Percentiles rank a stretch among this genome's conserved stretches.
Conservation (phyloP, 192 early-diverging fungal species). For the Entrophospora sp. region DNA sequence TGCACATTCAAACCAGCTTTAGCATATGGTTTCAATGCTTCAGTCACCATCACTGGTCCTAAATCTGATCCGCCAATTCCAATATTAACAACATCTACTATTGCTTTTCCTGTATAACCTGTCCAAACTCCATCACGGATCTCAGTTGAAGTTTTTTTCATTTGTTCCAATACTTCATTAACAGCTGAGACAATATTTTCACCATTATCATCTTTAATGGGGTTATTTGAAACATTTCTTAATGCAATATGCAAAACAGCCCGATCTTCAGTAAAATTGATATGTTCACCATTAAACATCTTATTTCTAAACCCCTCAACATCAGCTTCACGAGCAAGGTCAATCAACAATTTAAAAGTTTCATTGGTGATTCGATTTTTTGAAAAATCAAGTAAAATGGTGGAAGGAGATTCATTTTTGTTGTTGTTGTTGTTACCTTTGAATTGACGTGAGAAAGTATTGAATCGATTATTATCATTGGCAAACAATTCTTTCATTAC, state of each 20-base stretch:
- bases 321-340: conserved; percentile 73
- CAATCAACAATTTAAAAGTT: conserved; percentile 70
- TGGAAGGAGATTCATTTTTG: conserved; percentile 46
- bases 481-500: conserved; percentile 77
- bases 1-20: conserved; percentile 72
- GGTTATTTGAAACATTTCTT: conserved; percentile 75
- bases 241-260: conserved; percentile 94
- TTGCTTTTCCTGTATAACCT: conserved; percentile 90
- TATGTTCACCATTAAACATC: conserved; percentile 93
- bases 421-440: conserved; percentile 44
- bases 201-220: conserved; percentile 82
- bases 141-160: conserved; percentile 71
- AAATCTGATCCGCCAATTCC: conserved; percentile 98
- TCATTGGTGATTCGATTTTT: conserved; percentile 89
- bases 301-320: conserved; percentile 81
- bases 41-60: conserved; percentile 98
- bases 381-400: conserved; percentile 89
- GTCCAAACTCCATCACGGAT: conserved; percentile 90
- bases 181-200: conserved; percentile 93
- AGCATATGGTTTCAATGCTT: conserved; percentile 91
- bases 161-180: conserved; percentile 88
- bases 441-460: conserved; percentile 68
- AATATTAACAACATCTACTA: conserved; percentile 96
- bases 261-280: conserved; percentile 96
- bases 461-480: conserved; percentile 68